Evolutionary conservation across 73 alveolate species (phyloP).

Genomic region (Blepharisma stoltei): DNA sequence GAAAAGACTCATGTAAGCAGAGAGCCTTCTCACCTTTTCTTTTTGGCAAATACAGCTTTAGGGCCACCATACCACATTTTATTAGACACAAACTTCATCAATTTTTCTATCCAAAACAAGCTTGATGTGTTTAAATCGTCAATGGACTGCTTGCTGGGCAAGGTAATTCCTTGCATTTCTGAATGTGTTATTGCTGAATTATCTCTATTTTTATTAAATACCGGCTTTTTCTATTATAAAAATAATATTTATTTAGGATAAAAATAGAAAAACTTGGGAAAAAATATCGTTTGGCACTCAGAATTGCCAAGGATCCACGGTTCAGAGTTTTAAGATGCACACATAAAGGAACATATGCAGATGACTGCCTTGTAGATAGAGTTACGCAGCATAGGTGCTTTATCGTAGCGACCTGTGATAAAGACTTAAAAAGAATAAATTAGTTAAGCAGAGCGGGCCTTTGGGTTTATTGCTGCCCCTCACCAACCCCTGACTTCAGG

Average conservation of each 20-base stretch:
- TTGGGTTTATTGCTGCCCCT: too few relatives aligned
- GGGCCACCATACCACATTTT: constrained; percentile 98
- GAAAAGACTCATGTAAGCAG: constrained; percentile 15
- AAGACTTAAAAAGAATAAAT: constrained; percentile 89
- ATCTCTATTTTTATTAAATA: too few relatives aligned
- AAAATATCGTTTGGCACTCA: constrained; percentile 94
- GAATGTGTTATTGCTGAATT: constrained; percentile 99
- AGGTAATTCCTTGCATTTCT: constrained; percentile 96
- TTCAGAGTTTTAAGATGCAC: constrained; percentile 93
- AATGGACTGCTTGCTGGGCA: constrained; percentile 98
- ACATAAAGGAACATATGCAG: constrained; percentile 99
- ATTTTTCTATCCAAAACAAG: constrained; percentile 97
- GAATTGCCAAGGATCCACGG: constrained; percentile 78
- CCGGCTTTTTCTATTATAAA: too few relatives aligned
- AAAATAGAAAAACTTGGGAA: constrained; percentile 98
- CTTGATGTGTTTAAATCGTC: constrained; percentile 93
- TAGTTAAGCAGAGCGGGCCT: too few relatives aligned
- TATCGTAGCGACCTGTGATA: constrained; percentile 99
- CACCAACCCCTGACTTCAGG: too few relatives aligned
- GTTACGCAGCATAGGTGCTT: constrained; percentile 85
- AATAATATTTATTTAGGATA: too few relatives aligned
- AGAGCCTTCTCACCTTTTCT: constrained; percentile 34
- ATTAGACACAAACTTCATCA: constrained; percentile 98
- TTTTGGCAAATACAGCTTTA: constrained; percentile 51
- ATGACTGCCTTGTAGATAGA: constrained; percentile 97